Percentiles rank a stretch among this genome's conserved stretches.
These are phyloP conservation scores for Rubia balearica DNA, from an alignment of 305 asterid species.

Conservation along the genomic window DNA sequence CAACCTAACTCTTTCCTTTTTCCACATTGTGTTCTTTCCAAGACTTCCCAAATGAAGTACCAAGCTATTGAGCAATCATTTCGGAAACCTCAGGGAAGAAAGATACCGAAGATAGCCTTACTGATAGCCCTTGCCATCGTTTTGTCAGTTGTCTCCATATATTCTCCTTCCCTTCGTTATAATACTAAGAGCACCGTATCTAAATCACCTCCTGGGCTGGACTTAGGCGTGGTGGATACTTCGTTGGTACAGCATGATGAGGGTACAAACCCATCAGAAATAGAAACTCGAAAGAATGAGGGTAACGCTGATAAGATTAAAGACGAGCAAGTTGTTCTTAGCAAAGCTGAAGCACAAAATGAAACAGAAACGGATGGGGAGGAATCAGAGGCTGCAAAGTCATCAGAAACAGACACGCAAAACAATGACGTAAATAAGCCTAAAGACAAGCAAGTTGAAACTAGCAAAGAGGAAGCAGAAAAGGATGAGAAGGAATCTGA, in stretches of 20 bases:
- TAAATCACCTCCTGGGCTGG: slow-evolving; percentile 2
- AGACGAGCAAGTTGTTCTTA: background rate
- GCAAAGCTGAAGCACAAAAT: background rate
- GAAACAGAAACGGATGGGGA: background rate
- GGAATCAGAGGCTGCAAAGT: slow-evolving; percentile 8
- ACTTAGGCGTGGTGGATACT: background rate
- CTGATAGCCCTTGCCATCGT: slow-evolving; percentile 9
- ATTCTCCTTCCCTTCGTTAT: slow-evolving; percentile 15
- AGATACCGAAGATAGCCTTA: slow-evolving; percentile 16
- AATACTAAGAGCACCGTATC: slow-evolving; percentile 10
- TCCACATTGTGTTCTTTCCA: slow-evolving; percentile 1
- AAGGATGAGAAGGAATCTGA: slow-evolving; percentile 7
- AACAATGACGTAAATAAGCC: slow-evolving; percentile 1
- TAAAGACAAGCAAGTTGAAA: background rate
- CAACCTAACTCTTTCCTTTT: slow-evolving; percentile 4
- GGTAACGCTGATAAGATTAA: background rate
- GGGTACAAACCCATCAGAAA: background rate
- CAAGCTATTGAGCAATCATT: slow-evolving; percentile 9
- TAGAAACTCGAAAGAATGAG: background rate
- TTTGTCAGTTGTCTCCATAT: slow-evolving; percentile 15
- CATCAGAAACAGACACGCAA: background rate
- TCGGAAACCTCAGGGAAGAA: slow-evolving; percentile 17
- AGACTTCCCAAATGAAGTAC: slow-evolving; percentile 15
- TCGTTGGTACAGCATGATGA: background rate
- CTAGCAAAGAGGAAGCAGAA: background rate